Evolutionary conservation across 2,329 filamentous ascomycete genomes (phyloP), one percentile per base, ranked within the genome.

Genomic region (Nemania serpens): DNA sequence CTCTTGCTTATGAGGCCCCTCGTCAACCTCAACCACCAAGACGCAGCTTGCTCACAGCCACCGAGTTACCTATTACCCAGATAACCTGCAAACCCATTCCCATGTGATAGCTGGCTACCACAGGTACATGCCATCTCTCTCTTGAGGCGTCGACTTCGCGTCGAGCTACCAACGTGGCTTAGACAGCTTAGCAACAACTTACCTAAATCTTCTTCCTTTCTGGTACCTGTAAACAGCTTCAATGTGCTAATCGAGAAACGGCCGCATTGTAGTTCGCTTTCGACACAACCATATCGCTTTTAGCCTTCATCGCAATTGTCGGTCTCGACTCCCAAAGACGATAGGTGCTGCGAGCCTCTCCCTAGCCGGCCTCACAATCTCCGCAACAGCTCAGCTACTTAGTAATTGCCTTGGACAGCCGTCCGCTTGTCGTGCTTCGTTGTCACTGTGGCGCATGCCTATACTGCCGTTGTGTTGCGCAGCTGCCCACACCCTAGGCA

Each of bases 91-190:
- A 4, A 7, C 25, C 25, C 43, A 54, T 59, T 57, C 12, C 42
- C 60, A 65, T 65, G 63, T 65, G 63, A 65, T 36, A 63, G 25
- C 25, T 29, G 25, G 58, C 50, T 46, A 59, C 56, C 58, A 55
- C 58, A 57, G 56, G 56, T 60, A 42, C 41, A 33, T 51, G 49
- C 39, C 15, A 42, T 29, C 25, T 29, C 25, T 46, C 46, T 42
- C 41, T 52, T 49, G n/a, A 45, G 15, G 25, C 42, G 17, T 12
- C 7, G 3, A 20, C 45, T 37, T 54, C 43, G 17, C 13, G 13
- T 51, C 25, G 7, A 29, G 25, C 25, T 29, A 29, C 25, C 25
- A 7, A 29, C n/a, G 25, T 29, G 4, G 25, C 25, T 7, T 7
- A 29, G 25, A 42, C 33, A 29, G 43, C 36, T n/a, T 29, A 34